Percentiles rank a stretch among this genome's conserved stretches.
phyloP scores from a whole-genome alignment of 176 grass and related monocot genomes.

The Chloris gayana region DNA sequence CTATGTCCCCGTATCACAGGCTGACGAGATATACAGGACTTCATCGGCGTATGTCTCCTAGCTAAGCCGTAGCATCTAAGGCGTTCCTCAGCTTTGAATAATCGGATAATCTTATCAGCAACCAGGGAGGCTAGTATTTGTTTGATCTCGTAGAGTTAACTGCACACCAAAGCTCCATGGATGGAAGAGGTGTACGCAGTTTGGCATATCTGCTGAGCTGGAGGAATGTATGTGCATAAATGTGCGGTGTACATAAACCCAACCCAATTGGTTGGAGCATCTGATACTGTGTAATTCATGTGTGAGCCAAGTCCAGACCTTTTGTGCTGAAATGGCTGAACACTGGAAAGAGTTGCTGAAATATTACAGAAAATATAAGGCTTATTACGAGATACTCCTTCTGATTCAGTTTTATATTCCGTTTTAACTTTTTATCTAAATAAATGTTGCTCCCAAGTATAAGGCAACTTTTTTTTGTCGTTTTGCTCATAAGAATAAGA shows the following conservation, averaged over 20 bases:
- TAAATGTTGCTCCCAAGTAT: no score
- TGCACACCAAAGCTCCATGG: not conserved
- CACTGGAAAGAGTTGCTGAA: not conserved
- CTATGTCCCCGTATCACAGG: slow-evolving; percentile 56
- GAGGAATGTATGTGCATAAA: slow-evolving; percentile 11
- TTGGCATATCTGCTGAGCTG: not conserved
- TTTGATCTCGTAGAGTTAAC: not conserved
- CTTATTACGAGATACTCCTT: not conserved
- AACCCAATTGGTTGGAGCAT: slow-evolving; percentile 22
- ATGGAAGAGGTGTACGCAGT: slow-evolving; percentile 1
- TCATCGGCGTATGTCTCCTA: slow-evolving; percentile 46
- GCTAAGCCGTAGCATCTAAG: not conserved
- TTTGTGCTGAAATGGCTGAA: slow-evolving; percentile 11
- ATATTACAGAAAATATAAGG: not conserved
- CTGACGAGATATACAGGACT: slow-evolving; percentile 65
- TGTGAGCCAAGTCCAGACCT: not conserved
- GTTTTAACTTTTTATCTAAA: no score
- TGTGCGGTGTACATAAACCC: slow-evolving; percentile 32
- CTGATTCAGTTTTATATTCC: not conserved
- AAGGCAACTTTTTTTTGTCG: no score
- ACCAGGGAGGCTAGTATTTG: not conserved
- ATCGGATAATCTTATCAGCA: not conserved
- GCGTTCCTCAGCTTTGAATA: not conserved
- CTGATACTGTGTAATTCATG: slow-evolving; percentile 25
- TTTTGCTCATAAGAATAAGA: no score